These are phyloP conservation scores for Phytophthora foliorum DNA, from an alignment of 352 stramenopile species.

Conservation along the genomic window DNA sequence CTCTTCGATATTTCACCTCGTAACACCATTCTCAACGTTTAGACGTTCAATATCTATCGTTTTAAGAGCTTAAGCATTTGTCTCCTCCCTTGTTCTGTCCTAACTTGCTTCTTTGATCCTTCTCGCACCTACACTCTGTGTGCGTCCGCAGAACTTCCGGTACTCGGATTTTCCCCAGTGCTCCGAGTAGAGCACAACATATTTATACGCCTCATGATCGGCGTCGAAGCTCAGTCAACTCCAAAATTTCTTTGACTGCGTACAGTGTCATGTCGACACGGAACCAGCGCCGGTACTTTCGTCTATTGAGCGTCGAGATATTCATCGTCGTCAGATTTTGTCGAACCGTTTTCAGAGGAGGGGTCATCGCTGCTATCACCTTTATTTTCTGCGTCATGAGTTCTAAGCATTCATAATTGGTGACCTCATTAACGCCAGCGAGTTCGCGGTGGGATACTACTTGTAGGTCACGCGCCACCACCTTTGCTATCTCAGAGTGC, in stretches of 20 bases:
- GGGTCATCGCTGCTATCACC: conserved; percentile 14
- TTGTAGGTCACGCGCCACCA: background rate
- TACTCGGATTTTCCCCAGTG: no score
- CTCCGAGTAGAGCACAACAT: conserved; percentile 19
- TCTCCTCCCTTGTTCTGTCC: no score
- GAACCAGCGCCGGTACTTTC: conserved; percentile 23
- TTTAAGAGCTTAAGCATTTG: no score
- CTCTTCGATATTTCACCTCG: no score
- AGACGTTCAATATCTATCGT: no score
- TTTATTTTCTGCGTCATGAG: background rate
- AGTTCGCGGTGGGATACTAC: background rate
- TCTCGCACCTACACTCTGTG: no score
- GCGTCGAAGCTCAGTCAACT: conserved; percentile 12
- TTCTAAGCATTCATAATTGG: conserved; percentile 8
- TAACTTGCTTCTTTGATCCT: no score
- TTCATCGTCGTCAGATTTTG: conserved; percentile 12
- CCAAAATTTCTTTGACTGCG: conserved; percentile 14
- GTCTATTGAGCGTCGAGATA: conserved; percentile 10
- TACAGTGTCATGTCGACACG: conserved; percentile 13
- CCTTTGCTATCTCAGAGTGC: background rate
- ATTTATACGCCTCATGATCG: conserved; percentile 27
- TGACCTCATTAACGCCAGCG: background rate
- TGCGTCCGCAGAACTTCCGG: conserved; percentile 1
- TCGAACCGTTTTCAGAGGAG: background rate
- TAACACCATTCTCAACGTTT: no score